Conservation (phyloP, 495 filamentous ascomycete genomes). For the Penicillium antarcticum region DNA sequence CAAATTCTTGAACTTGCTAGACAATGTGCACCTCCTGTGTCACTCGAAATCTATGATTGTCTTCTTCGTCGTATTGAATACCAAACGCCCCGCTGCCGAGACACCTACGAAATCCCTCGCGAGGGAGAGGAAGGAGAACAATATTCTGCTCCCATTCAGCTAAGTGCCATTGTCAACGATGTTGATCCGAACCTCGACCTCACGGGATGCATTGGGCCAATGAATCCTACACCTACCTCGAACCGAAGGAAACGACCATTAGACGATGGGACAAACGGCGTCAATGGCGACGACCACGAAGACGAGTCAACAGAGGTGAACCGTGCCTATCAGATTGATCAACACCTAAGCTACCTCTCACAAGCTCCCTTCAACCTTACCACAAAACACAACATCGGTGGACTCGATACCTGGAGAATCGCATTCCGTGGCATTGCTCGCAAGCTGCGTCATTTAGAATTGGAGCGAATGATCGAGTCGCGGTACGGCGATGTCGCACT, state of each 20-base stretch:
- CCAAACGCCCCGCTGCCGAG: conserved; percentile 63
- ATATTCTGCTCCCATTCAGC: conserved; percentile 34
- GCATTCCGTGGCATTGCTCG: conserved; percentile 69
- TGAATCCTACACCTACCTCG: conserved; percentile 17
- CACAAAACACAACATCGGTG: conserved; percentile 42
- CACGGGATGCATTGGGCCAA: conserved; percentile 35
- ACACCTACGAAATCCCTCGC: conserved; percentile 50
- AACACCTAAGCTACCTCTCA: conserved; percentile 73
- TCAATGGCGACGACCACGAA: conserved; percentile 27
- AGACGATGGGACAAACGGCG: conserved; percentile 28
- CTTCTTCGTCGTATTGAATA: conserved; percentile 68
- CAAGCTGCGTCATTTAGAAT: conserved; percentile 64
- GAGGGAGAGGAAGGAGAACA: conserved; percentile 51
- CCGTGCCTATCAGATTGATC: conserved; percentile 55
- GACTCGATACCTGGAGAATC: conserved; percentile 72
- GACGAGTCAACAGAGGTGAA: conserved; percentile 33
- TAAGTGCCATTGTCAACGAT: conserved; percentile 34
- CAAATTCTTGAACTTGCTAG: conserved; percentile 64
- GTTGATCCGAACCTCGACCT: conserved; percentile 42
- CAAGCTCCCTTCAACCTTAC: conserved; percentile 67
- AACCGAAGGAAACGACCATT: conserved; percentile 35
- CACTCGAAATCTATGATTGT: conserved; percentile 70
- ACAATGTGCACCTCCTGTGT: conserved; percentile 48
- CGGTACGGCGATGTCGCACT: conserved; percentile 72
- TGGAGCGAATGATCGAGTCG: conserved; percentile 73